Percentiles rank a stretch among this genome's conserved stretches.
phyloP scores from a whole-genome alignment of 148 eudicot genomes.

The Tetragonia tetragonoides region DNA sequence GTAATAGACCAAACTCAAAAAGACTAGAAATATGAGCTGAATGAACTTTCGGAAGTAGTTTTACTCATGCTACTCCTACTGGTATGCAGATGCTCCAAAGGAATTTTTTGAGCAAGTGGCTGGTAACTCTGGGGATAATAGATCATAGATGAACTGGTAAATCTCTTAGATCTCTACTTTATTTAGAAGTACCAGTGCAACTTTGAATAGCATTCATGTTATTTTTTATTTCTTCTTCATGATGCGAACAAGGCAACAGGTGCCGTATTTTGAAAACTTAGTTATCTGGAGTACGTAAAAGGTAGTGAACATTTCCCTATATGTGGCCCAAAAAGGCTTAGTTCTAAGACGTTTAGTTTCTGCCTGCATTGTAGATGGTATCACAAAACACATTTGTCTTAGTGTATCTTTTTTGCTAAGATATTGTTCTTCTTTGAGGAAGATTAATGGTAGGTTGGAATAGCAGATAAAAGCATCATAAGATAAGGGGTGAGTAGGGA shows the following conservation, averaged over 20 bases:
- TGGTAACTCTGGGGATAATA: slow-evolving; percentile 15
- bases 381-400: neutral
- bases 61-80: neutral
- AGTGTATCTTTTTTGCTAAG: neutral
- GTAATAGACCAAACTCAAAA: neutral
- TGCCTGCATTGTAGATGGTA: neutral
- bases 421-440: neutral
- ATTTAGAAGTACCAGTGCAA: neutral
- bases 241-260: neutral
- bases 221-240: neutral
- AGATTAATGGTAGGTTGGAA: neutral
- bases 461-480: neutral
- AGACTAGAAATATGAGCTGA: neutral
- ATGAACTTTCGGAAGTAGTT: neutral
- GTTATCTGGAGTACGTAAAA: neutral
- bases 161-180: neutral
- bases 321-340: too few species aligned
- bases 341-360: too few species aligned
- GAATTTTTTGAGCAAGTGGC: slow-evolving; percentile 51
- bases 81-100: slow-evolving; percentile 51
- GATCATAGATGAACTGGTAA: neutral
- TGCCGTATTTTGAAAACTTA: neutral
- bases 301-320: neutral
- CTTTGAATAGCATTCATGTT: neutral
- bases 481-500: too few species aligned